These are phyloP conservation scores for Alternaria arbusti DNA, from an alignment of 2,329 filamentous ascomycete species.

Conservation along the genomic window DNA sequence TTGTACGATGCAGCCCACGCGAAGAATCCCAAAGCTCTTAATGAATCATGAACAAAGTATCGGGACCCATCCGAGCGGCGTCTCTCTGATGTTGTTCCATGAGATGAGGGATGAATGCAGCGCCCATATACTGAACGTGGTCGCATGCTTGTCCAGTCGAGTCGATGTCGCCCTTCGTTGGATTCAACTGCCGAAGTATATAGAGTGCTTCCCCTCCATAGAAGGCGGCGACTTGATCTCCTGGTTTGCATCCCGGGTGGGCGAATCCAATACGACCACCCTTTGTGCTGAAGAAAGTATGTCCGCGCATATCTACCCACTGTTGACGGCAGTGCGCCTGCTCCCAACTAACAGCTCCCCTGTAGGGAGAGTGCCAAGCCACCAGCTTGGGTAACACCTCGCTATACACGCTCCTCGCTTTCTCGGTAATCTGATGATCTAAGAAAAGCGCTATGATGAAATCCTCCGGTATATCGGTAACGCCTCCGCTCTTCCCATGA, in stretches of 20 bases:
- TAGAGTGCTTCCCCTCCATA: neutral
- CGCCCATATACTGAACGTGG: neutral
- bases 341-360: no score
- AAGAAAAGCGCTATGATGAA: neutral
- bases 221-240: neutral
- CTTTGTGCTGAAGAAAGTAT: neutral
- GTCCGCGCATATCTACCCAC: no score
- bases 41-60: neutral
- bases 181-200: accelerated
- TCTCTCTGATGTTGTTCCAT: neutral
- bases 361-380: neutral
- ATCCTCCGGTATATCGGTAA: neutral
- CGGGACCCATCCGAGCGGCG: neutral
- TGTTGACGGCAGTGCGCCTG: no score
- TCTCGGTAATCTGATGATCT: accelerated
- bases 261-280: neutral
- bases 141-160: no score
- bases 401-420: neutral
- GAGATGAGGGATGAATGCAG: neutral
- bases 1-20: no score
- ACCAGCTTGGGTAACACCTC: accelerated
- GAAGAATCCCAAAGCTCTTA: neutral
- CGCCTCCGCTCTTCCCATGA: neutral
- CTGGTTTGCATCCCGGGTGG: neutral
- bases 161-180: no score